Percentiles rank a stretch among this genome's conserved stretches.
phyloP scores from a whole-genome alignment of 352 stramenopile genomes.

The Phytophthora agathidicida region DNA sequence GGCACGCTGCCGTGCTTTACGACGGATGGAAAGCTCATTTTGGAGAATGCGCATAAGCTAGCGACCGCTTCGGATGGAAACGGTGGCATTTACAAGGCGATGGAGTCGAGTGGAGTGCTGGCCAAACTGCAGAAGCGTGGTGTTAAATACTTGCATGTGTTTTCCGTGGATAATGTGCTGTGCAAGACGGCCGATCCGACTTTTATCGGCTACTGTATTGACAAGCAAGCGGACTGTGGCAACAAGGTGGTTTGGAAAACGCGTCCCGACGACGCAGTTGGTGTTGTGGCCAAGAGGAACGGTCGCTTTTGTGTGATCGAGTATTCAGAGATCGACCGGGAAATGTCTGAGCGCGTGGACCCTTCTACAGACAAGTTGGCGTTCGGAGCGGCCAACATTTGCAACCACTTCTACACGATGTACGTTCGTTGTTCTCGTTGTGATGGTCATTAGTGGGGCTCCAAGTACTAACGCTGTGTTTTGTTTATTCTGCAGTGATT shows the following conservation, averaged over 20 bases:
- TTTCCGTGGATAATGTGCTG: slow-evolving; percentile 98
- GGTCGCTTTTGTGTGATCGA: slow-evolving; percentile 94
- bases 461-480: neutral
- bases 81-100: slow-evolving; percentile 94
- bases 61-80: slow-evolving; percentile 97
- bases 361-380: slow-evolving; percentile 80
- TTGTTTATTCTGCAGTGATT: slow-evolving; percentile 43
- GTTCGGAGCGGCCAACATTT: slow-evolving; percentile 98
- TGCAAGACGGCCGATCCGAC: slow-evolving; percentile 94
- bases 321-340: slow-evolving; percentile 95
- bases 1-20: slow-evolving; percentile 96
- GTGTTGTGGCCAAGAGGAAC: slow-evolving; percentile 81
- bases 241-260: slow-evolving; percentile 98
- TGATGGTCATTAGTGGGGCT: no score
- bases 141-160: slow-evolving; percentile 96
- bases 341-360: slow-evolving; percentile 65
- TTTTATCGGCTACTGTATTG: slow-evolving; percentile 98
- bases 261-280: slow-evolving; percentile 92
- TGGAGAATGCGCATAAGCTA: slow-evolving; percentile 85
- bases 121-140: slow-evolving; percentile 82
- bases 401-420: slow-evolving; percentile 97
- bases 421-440: slow-evolving; percentile 45
- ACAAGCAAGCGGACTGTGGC: slow-evolving; percentile 92
- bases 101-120: slow-evolving; percentile 89
- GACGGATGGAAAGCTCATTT: slow-evolving; percentile 94